Conservation (phyloP, 306 rosid genomes). For the Erythrophleum fordii region DNA sequence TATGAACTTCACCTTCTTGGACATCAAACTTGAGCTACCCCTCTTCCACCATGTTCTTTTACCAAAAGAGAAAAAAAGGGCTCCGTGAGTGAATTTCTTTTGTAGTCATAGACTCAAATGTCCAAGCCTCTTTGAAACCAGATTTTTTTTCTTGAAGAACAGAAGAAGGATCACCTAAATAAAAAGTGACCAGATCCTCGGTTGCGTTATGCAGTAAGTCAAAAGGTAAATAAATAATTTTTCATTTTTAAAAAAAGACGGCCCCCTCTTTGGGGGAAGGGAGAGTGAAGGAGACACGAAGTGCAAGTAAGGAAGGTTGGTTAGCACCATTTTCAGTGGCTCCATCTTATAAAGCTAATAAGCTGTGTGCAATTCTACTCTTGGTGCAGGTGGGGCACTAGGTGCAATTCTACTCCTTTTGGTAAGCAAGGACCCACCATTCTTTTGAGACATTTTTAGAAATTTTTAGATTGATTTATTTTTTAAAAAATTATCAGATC, state of each 20-base stretch:
- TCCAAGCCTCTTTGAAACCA: conserved; percentile 18
- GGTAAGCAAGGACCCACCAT: background rate
- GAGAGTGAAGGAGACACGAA: too few species aligned
- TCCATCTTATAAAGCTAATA: conserved; percentile 27
- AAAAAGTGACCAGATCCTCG: too few species aligned
- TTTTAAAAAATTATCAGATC: too few species aligned
- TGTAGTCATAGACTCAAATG: conserved; percentile 9
- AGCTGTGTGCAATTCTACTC: conserved; percentile 31
- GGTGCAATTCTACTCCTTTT: too few species aligned
- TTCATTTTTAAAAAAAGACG: too few species aligned
- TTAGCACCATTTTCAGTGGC: conserved; percentile 32
- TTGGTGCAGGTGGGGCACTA: too few species aligned
- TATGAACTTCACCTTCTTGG: background rate
- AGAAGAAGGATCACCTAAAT: conserved; percentile 29
- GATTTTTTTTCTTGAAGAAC: background rate
- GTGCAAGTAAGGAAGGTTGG: background rate
- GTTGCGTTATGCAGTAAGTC: too few species aligned
- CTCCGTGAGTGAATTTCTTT: background rate
- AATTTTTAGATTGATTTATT: too few species aligned
- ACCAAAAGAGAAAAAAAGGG: conserved; percentile 27
- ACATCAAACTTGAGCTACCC: background rate
- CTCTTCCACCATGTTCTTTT: background rate
- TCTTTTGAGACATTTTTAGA: too few species aligned
- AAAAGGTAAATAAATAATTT: too few species aligned
- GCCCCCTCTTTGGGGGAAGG: too few species aligned